Evolutionary conservation across 1,284 basidiomycete genomes (phyloP).

Genomic region (Sporisorium exsertum): DNA sequence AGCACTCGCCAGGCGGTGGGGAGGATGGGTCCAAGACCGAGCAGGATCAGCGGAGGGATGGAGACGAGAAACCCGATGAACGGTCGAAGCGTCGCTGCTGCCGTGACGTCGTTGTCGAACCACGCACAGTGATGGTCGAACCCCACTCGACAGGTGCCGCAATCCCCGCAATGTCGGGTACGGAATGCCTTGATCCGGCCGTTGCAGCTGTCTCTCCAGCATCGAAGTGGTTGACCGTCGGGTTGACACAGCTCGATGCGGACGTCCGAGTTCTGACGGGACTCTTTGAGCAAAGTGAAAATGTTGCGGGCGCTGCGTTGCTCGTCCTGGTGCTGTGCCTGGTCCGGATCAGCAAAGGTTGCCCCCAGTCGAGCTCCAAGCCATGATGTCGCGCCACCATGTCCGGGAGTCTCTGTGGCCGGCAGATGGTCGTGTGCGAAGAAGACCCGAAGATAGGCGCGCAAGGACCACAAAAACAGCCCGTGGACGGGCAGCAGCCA

Average conservation of each 20-base stretch:
- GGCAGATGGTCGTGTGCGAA: slow-evolving; percentile 16
- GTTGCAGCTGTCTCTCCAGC: slow-evolving; percentile 31
- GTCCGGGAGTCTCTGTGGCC: too few species aligned
- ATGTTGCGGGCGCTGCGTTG: not conserved
- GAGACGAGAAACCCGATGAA: slow-evolving; percentile 30
- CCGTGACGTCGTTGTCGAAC: slow-evolving; percentile 51
- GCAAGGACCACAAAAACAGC: slow-evolving; percentile 30
- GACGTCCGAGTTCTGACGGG: not conserved
- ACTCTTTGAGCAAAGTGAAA: not conserved
- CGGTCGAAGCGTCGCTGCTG: slow-evolving; percentile 19
- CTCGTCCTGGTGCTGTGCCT: not conserved
- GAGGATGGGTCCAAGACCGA: slow-evolving; percentile 27
- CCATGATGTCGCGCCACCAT: not conserved
- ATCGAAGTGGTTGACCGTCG: slow-evolving; percentile 28
- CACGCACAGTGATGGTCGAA: slow-evolving; percentile 56
- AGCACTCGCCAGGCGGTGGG: slow-evolving; percentile 16
- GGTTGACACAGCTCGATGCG: slow-evolving; percentile 16
- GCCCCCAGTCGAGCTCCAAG: slow-evolving; percentile 14
- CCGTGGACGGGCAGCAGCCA: slow-evolving; percentile 31
- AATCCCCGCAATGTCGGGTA: slow-evolving; percentile 48
- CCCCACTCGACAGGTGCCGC: slow-evolving; percentile 35
- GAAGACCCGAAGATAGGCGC: slow-evolving; percentile 35
- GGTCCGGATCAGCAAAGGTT: not conserved
- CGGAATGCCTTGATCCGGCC: slow-evolving; percentile 29
- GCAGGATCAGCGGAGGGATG: slow-evolving; percentile 23